A percentile compares a stretch with the other conserved stretches of the same genome.
Evolutionary conservation across 176 grass and related monocot genomes (phyloP).

Genomic region (Saccharum officinarum): DNA sequence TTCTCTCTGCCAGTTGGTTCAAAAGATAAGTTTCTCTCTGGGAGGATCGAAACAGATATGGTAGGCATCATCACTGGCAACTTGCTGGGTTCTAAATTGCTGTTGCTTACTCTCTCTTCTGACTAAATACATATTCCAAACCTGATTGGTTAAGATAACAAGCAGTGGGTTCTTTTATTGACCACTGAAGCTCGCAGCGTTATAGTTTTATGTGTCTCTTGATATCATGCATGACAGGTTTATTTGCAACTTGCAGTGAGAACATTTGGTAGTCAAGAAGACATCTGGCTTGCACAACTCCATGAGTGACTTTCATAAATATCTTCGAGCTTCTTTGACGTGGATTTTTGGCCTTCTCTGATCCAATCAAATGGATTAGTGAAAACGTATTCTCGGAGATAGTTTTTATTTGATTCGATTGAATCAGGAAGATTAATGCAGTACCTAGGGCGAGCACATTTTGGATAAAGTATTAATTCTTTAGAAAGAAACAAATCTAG

Average conservation of each 20-base stretch:
- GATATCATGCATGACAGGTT: constrained; percentile 37
- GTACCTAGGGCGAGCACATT: neutral
- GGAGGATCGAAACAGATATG: constrained; percentile 40
- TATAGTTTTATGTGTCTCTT: constrained; percentile 39
- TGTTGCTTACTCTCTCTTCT: constrained; percentile 46
- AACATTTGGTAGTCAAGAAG: constrained; percentile 33
- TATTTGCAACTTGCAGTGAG: constrained; percentile 50
- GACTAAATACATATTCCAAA: constrained; percentile 48
- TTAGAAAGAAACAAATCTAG: neutral
- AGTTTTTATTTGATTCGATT: constrained; percentile 19
- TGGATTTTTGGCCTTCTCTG: constrained; percentile 27
- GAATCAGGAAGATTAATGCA: neutral
- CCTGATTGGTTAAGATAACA: constrained; percentile 28
- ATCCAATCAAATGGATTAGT: constrained; percentile 20
- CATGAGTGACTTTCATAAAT: constrained; percentile 42
- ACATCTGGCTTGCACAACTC: constrained; percentile 34
- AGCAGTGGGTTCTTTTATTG: constrained; percentile 38
- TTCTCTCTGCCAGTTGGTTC: neutral
- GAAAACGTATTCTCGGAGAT: neutral
- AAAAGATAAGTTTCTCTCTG: constrained; percentile 23
- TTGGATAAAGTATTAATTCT: neutral
- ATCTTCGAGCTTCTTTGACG: constrained; percentile 29
- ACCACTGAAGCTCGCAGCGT: constrained; percentile 27
- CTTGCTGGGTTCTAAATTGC: constrained; percentile 45
- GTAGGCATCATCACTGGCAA: constrained; percentile 46